These are phyloP conservation scores for Plantago coronopus DNA, from an alignment of 305 asterid species.

Conservation along the genomic window DNA sequence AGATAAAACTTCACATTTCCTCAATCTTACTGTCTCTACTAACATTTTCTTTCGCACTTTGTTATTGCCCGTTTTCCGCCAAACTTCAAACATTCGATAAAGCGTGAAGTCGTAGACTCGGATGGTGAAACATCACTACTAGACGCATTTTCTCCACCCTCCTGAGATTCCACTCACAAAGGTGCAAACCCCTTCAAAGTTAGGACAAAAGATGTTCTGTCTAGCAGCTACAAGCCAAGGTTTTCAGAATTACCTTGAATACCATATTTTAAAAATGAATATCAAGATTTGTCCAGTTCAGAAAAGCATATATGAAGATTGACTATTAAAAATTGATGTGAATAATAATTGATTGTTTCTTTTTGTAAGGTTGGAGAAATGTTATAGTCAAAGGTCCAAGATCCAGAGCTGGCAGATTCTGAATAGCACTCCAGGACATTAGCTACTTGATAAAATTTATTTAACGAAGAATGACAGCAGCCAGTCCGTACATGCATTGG, in stretches of 20 bases:
- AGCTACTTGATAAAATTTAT: conserved; percentile 21
- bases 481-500: too few species aligned
- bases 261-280: neutral
- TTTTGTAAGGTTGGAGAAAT: conserved; percentile 22
- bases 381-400: conserved; percentile 20
- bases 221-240: conserved; percentile 9
- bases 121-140: too few species aligned
- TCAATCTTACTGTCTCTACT: too few species aligned
- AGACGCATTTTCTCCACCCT: too few species aligned
- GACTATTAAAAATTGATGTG: neutral
- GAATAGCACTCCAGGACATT: conserved; percentile 18
- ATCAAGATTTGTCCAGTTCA: conserved; percentile 6
- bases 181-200: neutral
- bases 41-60: too few species aligned
- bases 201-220: conserved; percentile 7
- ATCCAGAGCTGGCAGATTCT: conserved; percentile 29
- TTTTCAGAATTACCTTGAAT: neutral
- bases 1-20: too few species aligned
- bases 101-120: too few species aligned
- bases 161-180: neutral
- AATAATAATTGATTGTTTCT: neutral
- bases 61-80: too few species aligned
- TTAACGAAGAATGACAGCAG: neutral
- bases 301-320: neutral
- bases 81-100: too few species aligned